Evolutionary conservation across 179 eudicot species (phyloP).

Genomic region (Sideroxylon spinosum): DNA sequence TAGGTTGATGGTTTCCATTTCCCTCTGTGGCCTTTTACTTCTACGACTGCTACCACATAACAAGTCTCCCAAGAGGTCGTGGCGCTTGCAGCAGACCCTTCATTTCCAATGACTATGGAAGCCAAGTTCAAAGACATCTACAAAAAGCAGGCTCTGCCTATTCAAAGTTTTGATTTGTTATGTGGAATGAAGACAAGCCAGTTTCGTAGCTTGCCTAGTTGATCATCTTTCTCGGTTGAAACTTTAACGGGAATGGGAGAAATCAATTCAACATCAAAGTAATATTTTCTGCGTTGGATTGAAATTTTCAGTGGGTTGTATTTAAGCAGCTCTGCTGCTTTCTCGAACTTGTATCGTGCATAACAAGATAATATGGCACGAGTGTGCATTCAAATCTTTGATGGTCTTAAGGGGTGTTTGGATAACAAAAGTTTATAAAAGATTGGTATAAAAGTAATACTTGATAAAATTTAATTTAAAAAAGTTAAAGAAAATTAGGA

Average conservation of each 20-base stretch:
- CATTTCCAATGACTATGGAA: not conserved
- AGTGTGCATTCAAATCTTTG: too few relatives aligned
- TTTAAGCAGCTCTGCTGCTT: too few relatives aligned
- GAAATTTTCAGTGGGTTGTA: too few relatives aligned
- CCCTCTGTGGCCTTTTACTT: slow-evolving; percentile 19
- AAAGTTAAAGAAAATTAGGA: too few relatives aligned
- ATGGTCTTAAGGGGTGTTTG: too few relatives aligned
- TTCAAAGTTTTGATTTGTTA: not conserved
- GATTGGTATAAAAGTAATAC: too few relatives aligned
- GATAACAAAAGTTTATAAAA: too few relatives aligned
- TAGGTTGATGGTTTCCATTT: slow-evolving; percentile 26
- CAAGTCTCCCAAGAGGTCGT: not conserved
- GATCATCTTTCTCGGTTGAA: not conserved
- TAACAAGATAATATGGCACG: too few relatives aligned
- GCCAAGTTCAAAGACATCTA: not conserved
- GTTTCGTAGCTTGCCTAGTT: not conserved
- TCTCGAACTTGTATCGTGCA: too few relatives aligned
- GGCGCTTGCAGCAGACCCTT: not conserved
- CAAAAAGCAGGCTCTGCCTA: not conserved
- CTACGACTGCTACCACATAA: not conserved
- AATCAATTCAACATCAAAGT: not conserved
- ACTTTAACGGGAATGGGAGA: not conserved
- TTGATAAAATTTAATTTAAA: too few relatives aligned
- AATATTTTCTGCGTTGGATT: too few relatives aligned
- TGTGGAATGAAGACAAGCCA: not conserved